A percentile compares a stretch with the other conserved stretches of the same genome.
These are phyloP conservation scores for Vigna reflexopilosa DNA, from an alignment of 306 rosid genomes.

Conservation along the genomic window DNA sequence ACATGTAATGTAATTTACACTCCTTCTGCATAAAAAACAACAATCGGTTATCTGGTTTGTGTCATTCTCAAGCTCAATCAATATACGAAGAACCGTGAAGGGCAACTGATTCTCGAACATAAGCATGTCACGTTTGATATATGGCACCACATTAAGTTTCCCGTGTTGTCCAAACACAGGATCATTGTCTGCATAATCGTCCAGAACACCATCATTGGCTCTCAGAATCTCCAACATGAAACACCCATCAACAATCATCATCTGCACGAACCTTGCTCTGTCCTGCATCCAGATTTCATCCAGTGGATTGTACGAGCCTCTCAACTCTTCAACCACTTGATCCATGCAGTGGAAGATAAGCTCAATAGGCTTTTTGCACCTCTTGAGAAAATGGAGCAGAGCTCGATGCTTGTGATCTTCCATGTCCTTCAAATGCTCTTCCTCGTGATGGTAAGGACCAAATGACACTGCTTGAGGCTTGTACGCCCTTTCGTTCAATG, in stretches of 20 bases:
- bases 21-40: background rate
- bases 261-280: constrained; percentile 34
- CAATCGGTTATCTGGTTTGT: constrained; percentile 4
- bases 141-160: constrained; percentile 35
- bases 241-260: constrained; percentile 69
- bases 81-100: constrained; percentile 45
- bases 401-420: constrained; percentile 62
- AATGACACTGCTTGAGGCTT: constrained; percentile 58
- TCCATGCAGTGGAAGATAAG: constrained; percentile 19
- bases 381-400: constrained; percentile 48
- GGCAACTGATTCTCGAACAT: constrained; percentile 76
- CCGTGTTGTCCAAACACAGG: constrained; percentile 64
- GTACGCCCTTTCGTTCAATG: constrained; percentile 44
- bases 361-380: constrained; percentile 38
- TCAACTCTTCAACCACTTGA: constrained; percentile 45
- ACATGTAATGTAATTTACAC: background rate
- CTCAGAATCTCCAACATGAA: constrained; percentile 55
- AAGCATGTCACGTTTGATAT: constrained; percentile 62
- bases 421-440: constrained; percentile 29
- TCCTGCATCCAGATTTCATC: constrained; percentile 41
- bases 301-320: constrained; percentile 49
- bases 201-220: background rate
- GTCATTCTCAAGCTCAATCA: constrained; percentile 42
- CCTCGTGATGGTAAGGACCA: constrained; percentile 65
- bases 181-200: constrained; percentile 53